These are phyloP conservation scores for Pichia sporocuriosa DNA, from an alignment of 805 yeast species.

Conservation along the genomic window DNA sequence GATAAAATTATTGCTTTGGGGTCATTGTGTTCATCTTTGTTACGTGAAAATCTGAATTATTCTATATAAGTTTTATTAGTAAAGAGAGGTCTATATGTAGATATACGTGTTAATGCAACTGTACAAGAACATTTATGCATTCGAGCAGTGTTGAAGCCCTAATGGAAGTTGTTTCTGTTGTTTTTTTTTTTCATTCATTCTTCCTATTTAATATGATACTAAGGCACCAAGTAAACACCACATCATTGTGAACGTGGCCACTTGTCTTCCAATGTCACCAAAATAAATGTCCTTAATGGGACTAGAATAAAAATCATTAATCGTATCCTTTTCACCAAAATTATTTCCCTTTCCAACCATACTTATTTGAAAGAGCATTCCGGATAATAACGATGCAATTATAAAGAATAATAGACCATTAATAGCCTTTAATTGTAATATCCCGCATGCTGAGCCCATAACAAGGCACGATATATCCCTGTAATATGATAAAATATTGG, in stretches of 20 bases:
- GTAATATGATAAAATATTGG: constrained; percentile 15
- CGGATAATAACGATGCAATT: constrained; percentile 29
- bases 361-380: constrained; percentile 26
- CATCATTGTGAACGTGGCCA: constrained; percentile 48
- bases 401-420: constrained; percentile 42
- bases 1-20: constrained; percentile 2
- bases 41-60: constrained; percentile 7
- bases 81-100: no score
- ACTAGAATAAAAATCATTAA: constrained; percentile 30
- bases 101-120: no score
- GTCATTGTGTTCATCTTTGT: constrained; percentile 5
- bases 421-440: constrained; percentile 43
- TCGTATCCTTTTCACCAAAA: neutral
- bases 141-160: no score
- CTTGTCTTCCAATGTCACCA: constrained; percentile 39
- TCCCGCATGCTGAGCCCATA: constrained; percentile 50
- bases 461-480: constrained; percentile 42
- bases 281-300: constrained; percentile 37
- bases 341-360: neutral
- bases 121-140: no score
- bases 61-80: neutral
- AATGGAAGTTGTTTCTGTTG: no score
- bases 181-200: no score
- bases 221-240: constrained; percentile 52
- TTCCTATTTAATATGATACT: constrained; percentile 23